These are phyloP conservation scores for Forsythia suspensa DNA, from an alignment of 257 asterid genomes.

Conservation along the genomic window DNA sequence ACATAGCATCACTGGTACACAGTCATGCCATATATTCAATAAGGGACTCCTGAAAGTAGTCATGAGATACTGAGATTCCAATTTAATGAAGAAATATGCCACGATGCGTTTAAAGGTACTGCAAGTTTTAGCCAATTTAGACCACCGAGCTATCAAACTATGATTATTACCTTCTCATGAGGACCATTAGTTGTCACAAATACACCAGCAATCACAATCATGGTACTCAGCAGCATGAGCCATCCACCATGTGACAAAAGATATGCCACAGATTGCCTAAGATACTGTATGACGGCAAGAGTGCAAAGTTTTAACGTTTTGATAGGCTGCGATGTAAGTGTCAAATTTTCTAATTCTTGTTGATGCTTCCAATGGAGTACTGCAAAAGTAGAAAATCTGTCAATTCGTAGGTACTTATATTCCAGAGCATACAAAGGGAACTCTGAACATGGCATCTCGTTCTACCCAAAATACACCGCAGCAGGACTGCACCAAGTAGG, in stretches of 20 bases:
- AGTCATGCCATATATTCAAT: background rate
- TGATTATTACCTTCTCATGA: conserved; percentile 62
- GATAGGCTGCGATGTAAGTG: conserved; percentile 64
- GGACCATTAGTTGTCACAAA: conserved; percentile 61
- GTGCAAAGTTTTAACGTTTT: conserved; percentile 65
- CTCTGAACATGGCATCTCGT: background rate
- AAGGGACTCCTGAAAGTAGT: background rate
- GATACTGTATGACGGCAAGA: conserved; percentile 53
- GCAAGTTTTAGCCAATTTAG: background rate
- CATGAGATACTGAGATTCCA: background rate
- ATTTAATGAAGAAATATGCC: background rate
- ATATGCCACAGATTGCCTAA: conserved; percentile 52
- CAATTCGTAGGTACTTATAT: conserved; percentile 5
- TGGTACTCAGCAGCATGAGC: conserved; percentile 43
- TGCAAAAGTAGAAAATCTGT: conserved; percentile 39
- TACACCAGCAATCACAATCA: conserved; percentile 31
- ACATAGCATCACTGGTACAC: background rate
- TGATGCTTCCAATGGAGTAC: conserved; percentile 60
- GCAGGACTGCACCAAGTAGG: background rate
- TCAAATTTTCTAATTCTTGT: conserved; percentile 62
- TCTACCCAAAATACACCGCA: background rate
- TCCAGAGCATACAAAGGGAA: background rate
- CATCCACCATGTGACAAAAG: conserved; percentile 62
- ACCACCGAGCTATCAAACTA: background rate
- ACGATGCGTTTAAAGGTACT: background rate